These are phyloP conservation scores for Podaxis sp. DNA, from an alignment of 768 basidiomycete genomes.

Conservation along the genomic window DNA sequence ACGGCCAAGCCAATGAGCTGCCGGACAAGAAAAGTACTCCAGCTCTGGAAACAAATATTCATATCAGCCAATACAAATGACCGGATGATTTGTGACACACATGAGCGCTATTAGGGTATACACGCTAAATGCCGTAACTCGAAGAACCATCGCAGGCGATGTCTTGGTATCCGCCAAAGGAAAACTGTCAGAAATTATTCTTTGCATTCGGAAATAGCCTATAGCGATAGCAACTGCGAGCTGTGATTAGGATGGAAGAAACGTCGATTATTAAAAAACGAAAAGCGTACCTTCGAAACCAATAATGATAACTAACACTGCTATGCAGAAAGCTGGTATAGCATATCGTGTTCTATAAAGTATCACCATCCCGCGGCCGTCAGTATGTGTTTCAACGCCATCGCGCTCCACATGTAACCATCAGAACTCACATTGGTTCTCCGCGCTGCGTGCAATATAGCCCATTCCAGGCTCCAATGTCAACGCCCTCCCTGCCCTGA, in stretches of 20 bases:
- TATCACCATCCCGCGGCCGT: background rate
- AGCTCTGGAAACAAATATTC: conserved; percentile 26
- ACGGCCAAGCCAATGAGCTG: conserved; percentile 31
- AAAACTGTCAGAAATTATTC: conserved; percentile 36
- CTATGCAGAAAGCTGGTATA: conserved; percentile 46
- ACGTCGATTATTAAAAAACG: background rate
- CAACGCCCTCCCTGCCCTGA: conserved; percentile 21
- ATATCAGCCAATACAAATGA: background rate
- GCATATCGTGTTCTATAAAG: conserved; percentile 27
- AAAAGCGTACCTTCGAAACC: conserved; percentile 42
- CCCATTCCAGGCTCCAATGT: conserved; percentile 37
- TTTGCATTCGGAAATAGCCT: conserved; percentile 42
- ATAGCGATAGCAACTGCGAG: conserved; percentile 41
- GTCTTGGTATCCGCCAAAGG: conserved; percentile 38
- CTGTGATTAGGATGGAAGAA: background rate
- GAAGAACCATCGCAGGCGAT: conserved; percentile 36
- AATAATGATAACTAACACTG: conserved; percentile 37
- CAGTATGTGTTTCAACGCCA: background rate
- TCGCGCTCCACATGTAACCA: background rate
- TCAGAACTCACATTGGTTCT: conserved; percentile 34
- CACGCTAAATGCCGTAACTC: conserved; percentile 43
- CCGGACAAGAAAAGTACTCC: conserved; percentile 37
- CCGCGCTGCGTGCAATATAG: conserved; percentile 47
- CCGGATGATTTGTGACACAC: conserved; percentile 28
- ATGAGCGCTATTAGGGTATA: conserved; percentile 43